Evolutionary conservation across 495 filamentous ascomycete species (phyloP).

Genomic region (Aspergillus panamensis): DNA sequence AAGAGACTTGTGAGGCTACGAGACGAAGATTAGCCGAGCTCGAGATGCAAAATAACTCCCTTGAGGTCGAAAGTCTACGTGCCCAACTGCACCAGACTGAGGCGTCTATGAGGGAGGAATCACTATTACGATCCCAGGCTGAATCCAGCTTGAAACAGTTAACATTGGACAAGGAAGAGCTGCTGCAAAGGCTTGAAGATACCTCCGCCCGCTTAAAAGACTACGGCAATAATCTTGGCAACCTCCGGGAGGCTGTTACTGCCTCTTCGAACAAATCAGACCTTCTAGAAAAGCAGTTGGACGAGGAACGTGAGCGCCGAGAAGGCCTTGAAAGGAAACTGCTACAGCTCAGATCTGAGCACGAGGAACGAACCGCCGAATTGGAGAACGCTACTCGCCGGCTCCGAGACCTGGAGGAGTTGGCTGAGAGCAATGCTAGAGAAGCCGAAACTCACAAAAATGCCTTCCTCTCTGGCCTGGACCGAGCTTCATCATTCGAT

Average conservation of each 20-base stretch:
- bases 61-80: conserved; percentile 79
- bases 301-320: conserved; percentile 75
- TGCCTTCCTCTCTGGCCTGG: conserved; percentile 78
- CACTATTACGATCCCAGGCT: conserved; percentile 70
- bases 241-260: conserved; percentile 73
- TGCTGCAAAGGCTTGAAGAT: conserved; percentile 66
- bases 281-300: conserved; percentile 74
- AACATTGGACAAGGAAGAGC: conserved; percentile 76
- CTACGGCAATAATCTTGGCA: conserved; percentile 65
- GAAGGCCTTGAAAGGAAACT: conserved; percentile 79
- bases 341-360: conserved; percentile 72
- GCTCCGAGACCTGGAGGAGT: conserved; percentile 81
- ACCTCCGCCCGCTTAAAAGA: conserved; percentile 63
- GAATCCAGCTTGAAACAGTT: conserved; percentile 68
- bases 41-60: conserved; percentile 76
- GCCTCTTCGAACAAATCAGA: conserved; percentile 71
- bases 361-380: conserved; percentile 79
- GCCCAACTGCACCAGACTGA: conserved; percentile 77
- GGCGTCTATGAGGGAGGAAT: conserved; percentile 71
- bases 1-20: conserved; percentile 80
- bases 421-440: conserved; percentile 80
- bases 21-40: conserved; percentile 79
- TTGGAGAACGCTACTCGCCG: conserved; percentile 70
- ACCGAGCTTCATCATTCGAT: conserved; percentile 52
- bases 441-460: conserved; percentile 85